Evolutionary conservation across 176 grass and related monocot genomes (phyloP).

Genomic region (Elaeis guineensis): DNA sequence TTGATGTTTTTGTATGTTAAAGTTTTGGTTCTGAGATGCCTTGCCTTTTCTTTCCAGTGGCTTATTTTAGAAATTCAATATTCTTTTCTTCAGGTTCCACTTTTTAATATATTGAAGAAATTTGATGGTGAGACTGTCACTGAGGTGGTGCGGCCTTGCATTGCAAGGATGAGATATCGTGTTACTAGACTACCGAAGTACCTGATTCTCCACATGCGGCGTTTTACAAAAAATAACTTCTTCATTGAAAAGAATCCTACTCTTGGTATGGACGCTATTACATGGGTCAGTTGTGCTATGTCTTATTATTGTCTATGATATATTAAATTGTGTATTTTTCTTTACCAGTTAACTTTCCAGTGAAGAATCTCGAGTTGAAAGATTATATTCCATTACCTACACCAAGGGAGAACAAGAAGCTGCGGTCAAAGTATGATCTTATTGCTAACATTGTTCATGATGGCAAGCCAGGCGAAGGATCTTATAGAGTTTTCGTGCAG

Average conservation of each 20-base stretch:
- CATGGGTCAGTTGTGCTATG: too few relatives aligned
- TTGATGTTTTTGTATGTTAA: too few relatives aligned
- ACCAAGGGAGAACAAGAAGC: conserved; percentile 52
- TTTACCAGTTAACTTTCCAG: conserved; percentile 75
- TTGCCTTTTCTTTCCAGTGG: too few relatives aligned
- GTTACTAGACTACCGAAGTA: conserved; percentile 82
- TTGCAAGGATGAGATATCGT: conserved; percentile 92
- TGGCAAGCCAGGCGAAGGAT: conserved; percentile 87
- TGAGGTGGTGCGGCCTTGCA: conserved; percentile 80
- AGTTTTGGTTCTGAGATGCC: too few relatives aligned
- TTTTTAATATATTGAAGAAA: conserved; percentile 98
- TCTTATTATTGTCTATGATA: too few relatives aligned
- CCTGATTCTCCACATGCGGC: conserved; percentile 88
- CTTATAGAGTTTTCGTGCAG: conserved; percentile 93
- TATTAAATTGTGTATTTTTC: not conserved
- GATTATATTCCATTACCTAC: conserved; percentile 91
- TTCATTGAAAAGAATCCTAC: conserved; percentile 94
- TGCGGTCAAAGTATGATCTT: conserved; percentile 87
- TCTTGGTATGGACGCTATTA: conserved; percentile 37
- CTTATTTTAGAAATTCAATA: too few relatives aligned
- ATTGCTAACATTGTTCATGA: conserved; percentile 98
- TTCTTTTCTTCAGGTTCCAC: conserved; percentile 46
- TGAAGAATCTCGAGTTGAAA: conserved; percentile 98
- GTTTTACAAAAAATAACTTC: conserved; percentile 98
- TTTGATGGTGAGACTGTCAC: conserved; percentile 93